Evolutionary conservation across 805 yeast genomes (phyloP), one percentile per base, ranked within the genome.

Genomic region (Wickerhamiella alocasiicola): DNA sequence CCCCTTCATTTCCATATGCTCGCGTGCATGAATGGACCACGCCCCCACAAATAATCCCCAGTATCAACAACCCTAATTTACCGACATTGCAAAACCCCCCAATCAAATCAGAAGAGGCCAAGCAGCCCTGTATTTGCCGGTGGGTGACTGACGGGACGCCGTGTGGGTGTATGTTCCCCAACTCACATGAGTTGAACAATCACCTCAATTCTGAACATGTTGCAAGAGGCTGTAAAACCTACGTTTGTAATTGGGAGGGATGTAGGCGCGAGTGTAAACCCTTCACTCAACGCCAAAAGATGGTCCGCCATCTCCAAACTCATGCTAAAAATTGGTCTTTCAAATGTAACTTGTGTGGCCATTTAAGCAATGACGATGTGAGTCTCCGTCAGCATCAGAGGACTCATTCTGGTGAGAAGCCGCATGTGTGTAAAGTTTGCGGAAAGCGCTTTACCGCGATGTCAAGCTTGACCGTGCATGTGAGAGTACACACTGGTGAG

Each of bases 391-490:
- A 84, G 59, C 98, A 91, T 59, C 59, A 70, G 64, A 65, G 95
- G 39, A 76, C 73, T 2, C 97, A 88, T 57, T 75, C 88, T 1
- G 95, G 95, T 2, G 96, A 85, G 52, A 81, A 76, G 53, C 97
- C 97, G 1, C 85, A 69, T 56, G 59, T 58, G 40, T 88, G 98
- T 58, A 64, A 68, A 19, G 55, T 65, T 1, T 88, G 98, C 58
- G 77, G 71, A 4, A 87, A 84, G 56, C 56, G 64, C 19, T 88
- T 88, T 63, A 80, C 94, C 9, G 83, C 94, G 2, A 72, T 81
- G 21, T 77, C 91, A 3, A 78, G 91, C 12, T 64, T 87, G 33
- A 78, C 84, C 1, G 83, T 88, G 23, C 97, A 91, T 61, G 60
- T 71, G 34, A 66, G 97, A 45, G 77, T 77, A 2, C 98, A 88